Evolutionary conservation across 257 asterid species (phyloP).

Genomic region (Plantago elongata): DNA sequence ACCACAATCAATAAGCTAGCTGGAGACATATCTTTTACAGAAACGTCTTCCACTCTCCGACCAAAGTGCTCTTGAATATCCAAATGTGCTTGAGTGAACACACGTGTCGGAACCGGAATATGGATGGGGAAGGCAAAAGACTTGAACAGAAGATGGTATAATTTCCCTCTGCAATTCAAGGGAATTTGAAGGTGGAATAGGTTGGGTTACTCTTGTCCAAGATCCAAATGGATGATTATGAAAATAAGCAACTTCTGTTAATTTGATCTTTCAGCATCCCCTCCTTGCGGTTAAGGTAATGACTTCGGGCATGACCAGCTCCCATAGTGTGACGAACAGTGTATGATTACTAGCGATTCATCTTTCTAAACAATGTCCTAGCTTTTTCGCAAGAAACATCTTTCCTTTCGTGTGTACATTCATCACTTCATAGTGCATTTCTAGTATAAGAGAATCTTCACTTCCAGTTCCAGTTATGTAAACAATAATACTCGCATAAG

Average conservation of each 20-base stretch:
- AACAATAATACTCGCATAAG: no score
- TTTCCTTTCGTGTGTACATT: no score
- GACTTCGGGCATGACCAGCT: no score
- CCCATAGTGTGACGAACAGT: no score
- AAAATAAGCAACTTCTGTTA: not conserved
- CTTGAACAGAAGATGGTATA: not conserved
- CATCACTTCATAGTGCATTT: no score
- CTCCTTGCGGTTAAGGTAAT: no score
- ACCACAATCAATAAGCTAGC: not conserved
- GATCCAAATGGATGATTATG: conserved; percentile 3
- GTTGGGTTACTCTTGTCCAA: not conserved
- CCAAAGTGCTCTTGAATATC: not conserved
- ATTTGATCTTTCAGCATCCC: no score
- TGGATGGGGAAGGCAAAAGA: conserved; percentile 1
- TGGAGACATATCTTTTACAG: not conserved
- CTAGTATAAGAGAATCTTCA: no score
- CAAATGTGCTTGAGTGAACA: not conserved
- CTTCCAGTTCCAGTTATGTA: no score
- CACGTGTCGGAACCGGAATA: not conserved
- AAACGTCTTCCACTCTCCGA: conserved; percentile 2
- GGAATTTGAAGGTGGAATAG: conserved; percentile 9
- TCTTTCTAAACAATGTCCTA: no score
- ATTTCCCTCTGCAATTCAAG: not conserved
- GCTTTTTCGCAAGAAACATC: no score
- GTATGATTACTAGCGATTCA: no score